A percentile compares a stretch with the other conserved stretches of the same genome.
These are phyloP conservation scores for Podila minutissima DNA, from an alignment of 192 early-diverging fungal species.

Conservation along the genomic window DNA sequence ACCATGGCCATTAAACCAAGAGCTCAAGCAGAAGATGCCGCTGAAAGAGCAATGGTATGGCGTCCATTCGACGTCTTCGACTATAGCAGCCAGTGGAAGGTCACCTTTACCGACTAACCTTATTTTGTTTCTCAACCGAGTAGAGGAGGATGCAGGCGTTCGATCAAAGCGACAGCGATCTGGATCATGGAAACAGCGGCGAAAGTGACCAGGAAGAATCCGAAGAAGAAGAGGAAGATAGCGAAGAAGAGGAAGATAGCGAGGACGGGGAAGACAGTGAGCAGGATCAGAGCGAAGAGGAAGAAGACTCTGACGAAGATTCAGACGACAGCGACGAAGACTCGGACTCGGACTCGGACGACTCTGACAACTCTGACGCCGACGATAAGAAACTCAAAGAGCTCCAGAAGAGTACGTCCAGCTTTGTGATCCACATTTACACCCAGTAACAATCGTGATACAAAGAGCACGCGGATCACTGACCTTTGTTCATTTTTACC, in stretches of 20 bases:
- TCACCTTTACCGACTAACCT: not conserved
- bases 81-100: too few species aligned
- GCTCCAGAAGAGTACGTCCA: conserved; percentile 53
- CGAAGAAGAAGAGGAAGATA: conserved; percentile 16
- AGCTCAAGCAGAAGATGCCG: conserved; percentile 14
- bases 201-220: conserved; percentile 12
- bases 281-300: conserved; percentile 13
- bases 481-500: not conserved
- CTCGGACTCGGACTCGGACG: conserved; percentile 14
- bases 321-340: conserved; percentile 18
- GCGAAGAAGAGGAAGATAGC: conserved; percentile 18
- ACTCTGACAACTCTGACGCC: conserved; percentile 55
- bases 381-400: conserved; percentile 63
- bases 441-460: not conserved
- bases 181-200: conserved; percentile 19
- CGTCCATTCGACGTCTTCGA: not conserved
- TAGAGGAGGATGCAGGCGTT: conserved; percentile 49
- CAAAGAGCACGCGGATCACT: not conserved
- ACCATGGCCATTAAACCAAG: conserved; percentile 27
- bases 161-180: conserved; percentile 44
- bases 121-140: not conserved
- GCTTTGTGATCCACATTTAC: too few species aligned
- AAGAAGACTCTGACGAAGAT: conserved; percentile 7
- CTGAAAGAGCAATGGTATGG: conserved; percentile 20
- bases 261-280: conserved; percentile 12